A percentile compares a stretch with the other conserved stretches of the same genome.
phyloP scores from a whole-genome alignment of 2,329 filamentous ascomycete genomes.

The Epichloe typhina region DNA sequence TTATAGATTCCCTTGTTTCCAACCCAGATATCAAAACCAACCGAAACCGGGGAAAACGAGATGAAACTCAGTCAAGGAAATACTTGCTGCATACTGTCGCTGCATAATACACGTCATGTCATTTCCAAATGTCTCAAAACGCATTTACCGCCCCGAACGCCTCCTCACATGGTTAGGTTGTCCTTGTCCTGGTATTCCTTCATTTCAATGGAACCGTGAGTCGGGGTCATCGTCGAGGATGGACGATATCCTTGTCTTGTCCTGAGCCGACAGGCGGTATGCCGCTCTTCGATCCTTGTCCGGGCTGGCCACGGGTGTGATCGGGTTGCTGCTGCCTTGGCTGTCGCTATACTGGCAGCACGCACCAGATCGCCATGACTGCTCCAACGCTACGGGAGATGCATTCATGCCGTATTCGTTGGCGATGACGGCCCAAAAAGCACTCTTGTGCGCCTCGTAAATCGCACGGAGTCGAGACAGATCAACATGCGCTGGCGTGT shows the following conservation, averaged over 20 bases:
- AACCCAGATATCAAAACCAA: too few relatives aligned
- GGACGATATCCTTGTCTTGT: conserved; percentile 49
- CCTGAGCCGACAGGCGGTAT: conserved; percentile 26
- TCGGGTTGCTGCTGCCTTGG: conserved; percentile 28
- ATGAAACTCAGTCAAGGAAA: too few relatives aligned
- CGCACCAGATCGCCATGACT: conserved; percentile 48
- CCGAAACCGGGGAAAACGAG: too few relatives aligned
- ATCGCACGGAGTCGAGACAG: conserved; percentile 53
- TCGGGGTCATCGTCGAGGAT: conserved; percentile 32
- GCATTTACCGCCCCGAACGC: background rate
- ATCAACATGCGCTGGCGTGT: conserved; percentile 38
- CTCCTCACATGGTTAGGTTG: background rate
- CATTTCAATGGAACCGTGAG: background rate
- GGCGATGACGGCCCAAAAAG: conserved; percentile 63
- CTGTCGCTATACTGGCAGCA: conserved; percentile 24
- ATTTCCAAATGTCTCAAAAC: background rate
- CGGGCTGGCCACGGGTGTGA: conserved; percentile 40
- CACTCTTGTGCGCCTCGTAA: conserved; percentile 54
- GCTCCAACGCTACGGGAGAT: conserved; percentile 51
- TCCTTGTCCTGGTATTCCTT: background rate
- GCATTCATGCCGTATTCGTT: conserved; percentile 55
- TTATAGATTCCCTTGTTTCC: too few relatives aligned
- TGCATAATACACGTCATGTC: too few relatives aligned
- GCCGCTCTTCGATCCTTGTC: conserved; percentile 30
- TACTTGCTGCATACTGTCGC: too few relatives aligned